Percentiles rank a stretch among this genome's conserved stretches.
Evolutionary conservation across 306 rosid species (phyloP).

Genomic region (Carpinus fangiana): DNA sequence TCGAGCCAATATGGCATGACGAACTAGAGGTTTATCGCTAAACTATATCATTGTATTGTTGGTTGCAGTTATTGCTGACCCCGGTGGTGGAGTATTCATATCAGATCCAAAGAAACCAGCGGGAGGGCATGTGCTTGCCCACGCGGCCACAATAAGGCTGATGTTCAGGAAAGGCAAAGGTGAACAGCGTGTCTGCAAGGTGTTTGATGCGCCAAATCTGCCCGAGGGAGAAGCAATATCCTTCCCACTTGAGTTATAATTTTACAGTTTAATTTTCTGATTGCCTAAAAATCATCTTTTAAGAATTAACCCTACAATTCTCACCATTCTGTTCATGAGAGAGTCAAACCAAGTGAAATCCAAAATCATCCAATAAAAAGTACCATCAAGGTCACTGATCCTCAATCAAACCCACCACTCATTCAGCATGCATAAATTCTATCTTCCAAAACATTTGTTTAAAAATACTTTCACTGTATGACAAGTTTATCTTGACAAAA

Average conservation of each 20-base stretch:
- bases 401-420: not conserved
- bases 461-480: not conserved
- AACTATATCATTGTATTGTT: slow-evolving; percentile 11
- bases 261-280: not conserved
- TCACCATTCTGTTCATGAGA: not conserved
- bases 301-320: not conserved
- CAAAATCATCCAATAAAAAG: not conserved
- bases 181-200: slow-evolving; percentile 92
- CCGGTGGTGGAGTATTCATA: slow-evolving; percentile 90
- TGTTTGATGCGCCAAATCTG: slow-evolving; percentile 90
- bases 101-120: slow-evolving; percentile 98
- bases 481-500: slow-evolving; percentile 50
- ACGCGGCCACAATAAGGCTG: slow-evolving; percentile 87
- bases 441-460: not conserved
- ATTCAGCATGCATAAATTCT: not conserved
- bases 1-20: not conserved
- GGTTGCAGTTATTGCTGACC: slow-evolving; percentile 91
- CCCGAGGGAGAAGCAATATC: slow-evolving; percentile 99
- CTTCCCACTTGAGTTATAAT: slow-evolving; percentile 34
- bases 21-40: not conserved
- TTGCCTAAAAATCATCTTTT: not conserved
- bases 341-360: not conserved
- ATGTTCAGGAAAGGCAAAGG: slow-evolving; percentile 98
- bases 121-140: slow-evolving; percentile 94
- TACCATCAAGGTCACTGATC: not conserved